Evolutionary conservation across 371 early-diverging fungal genomes (phyloP), one percentile per base, ranked within the genome.

Genomic region (Saksenaea vasiformis): DNA sequence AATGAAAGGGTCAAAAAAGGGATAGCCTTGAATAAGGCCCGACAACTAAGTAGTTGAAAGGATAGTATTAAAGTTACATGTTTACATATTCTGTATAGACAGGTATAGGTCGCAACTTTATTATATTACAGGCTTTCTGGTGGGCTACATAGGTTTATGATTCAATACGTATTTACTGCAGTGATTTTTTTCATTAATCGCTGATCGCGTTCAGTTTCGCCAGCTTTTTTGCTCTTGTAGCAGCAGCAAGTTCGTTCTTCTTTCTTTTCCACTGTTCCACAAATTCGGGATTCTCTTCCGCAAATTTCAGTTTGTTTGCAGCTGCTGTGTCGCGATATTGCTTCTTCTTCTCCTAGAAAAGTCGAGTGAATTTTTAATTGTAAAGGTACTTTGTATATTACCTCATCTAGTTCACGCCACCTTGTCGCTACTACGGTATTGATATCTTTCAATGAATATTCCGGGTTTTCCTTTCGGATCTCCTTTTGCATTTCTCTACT

Each of bases 301-400:
- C 51, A 47, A 61, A 61, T 31, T 61, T 47, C 17, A 1, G 0
- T 5, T 51, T 43, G 8, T 47, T 34, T 5, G 54, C 60, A 17
- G 22, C 13, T 24, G 63, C 31, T 9, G 37, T 26, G 3, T 54
- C 56, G 14, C 54, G 38, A 28, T 58, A 67, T 14, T 60, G 35
- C 28, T 66, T 36, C 19, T 70, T 63, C 19, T 61, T 55, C 38
- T 14, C 61, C 60, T 55, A 28, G 2, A 34, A 19, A 47, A 22
- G 19, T 22, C 43, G 4, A 41, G 22, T 47, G 8, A 47, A 47
- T 47, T 19, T n/a, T 22, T 19, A 47, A 22, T 22, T 8, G 39
- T n/a, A 2, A 39, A 14, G 11, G 3, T 10, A 3, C 11, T 11
- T n/a, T 47, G 22, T 22, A 47, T 36, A 31, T 37, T 53, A 61